Percentiles rank a stretch among this genome's conserved stretches.
phyloP scores from a whole-genome alignment of 352 stramenopile genomes.

The Phytophthora foliorum region DNA sequence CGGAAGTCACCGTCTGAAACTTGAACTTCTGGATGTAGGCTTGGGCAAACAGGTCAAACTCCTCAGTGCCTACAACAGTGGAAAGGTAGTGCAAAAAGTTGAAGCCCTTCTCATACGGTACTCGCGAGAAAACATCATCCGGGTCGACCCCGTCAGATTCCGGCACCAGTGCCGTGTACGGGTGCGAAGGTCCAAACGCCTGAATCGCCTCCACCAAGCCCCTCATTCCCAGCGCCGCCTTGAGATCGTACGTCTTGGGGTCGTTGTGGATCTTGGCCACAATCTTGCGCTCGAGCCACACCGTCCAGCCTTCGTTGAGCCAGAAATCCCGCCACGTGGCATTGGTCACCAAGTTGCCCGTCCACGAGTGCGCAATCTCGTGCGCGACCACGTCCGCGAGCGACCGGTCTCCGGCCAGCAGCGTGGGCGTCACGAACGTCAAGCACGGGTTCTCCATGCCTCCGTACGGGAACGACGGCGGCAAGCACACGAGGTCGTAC shows the following conservation, averaged over 20 bases:
- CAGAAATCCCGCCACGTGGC: constrained; percentile 96
- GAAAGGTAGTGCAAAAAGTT: constrained; percentile 85
- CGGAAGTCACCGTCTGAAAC: constrained; percentile 86
- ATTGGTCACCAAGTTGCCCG: constrained; percentile 98
- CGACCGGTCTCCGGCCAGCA: constrained; percentile 94
- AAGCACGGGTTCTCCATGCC: constrained; percentile 87
- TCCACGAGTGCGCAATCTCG: constrained; percentile 97
- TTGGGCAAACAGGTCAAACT: constrained; percentile 89
- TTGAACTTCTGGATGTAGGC: constrained; percentile 92
- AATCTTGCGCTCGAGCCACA: constrained; percentile 97
- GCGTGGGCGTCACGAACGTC: constrained; percentile 97
- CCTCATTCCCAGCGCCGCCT: constrained; percentile 52
- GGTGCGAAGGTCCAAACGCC: constrained; percentile 60
- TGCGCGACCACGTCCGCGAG: constrained; percentile 97
- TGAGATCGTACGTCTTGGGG: constrained; percentile 57
- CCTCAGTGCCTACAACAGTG: constrained; percentile 47
- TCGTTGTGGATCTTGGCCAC: constrained; percentile 71
- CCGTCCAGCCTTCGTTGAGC: constrained; percentile 98
- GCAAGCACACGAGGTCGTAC: constrained; percentile 98
- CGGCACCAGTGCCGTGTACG: constrained; percentile 92
- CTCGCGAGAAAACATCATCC: constrained; percentile 95
- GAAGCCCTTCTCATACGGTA: constrained; percentile 97
- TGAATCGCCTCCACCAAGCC: constrained; percentile 50
- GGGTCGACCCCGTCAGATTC: constrained; percentile 90
- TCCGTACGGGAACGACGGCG: constrained; percentile 92